Evolutionary conservation across 768 basidiomycete genomes (phyloP).

Genomic region (Symmetrospora coprosmae): DNA sequence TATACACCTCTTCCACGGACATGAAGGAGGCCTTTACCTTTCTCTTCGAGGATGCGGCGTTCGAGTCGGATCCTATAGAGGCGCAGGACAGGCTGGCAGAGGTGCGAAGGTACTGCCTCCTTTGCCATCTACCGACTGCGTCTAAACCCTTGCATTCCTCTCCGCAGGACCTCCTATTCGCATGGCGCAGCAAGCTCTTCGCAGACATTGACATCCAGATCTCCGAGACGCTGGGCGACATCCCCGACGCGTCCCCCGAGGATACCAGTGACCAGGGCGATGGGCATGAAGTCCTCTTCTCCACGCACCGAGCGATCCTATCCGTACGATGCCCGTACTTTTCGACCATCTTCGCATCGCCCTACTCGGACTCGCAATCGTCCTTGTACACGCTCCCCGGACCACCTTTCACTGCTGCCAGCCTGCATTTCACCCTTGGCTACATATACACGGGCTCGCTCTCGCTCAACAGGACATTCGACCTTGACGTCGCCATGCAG

Average conservation of each 20-base stretch:
- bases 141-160: conserved; percentile 41
- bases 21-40: conserved; percentile 70
- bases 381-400: conserved; percentile 61
- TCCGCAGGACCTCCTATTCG: conserved; percentile 64
- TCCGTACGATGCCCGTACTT: conserved; percentile 82
- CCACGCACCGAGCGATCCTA: conserved; percentile 83
- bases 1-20: conserved; percentile 82
- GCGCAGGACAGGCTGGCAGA: conserved; percentile 59
- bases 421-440: conserved; percentile 76
- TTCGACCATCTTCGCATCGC: conserved; percentile 54
- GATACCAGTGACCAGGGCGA: conserved; percentile 40
- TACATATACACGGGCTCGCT: conserved; percentile 93
- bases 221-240: conserved; percentile 31
- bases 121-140: too few relatives aligned
- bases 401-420: conserved; percentile 87
- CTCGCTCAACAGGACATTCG: conserved; percentile 78
- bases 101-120: too few relatives aligned
- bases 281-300: conserved; percentile 67
- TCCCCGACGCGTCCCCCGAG: conserved; percentile 35
- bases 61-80: conserved; percentile 35
- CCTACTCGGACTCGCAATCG: conserved; percentile 44
- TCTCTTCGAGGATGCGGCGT: conserved; percentile 53
- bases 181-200: conserved; percentile 90
- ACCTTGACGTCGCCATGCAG: conserved; percentile 78
- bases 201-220: conserved; percentile 71